Evolutionary conservation across 768 basidiomycete genomes (phyloP).

Genomic region (Sporobolomyces phaffii): DNA sequence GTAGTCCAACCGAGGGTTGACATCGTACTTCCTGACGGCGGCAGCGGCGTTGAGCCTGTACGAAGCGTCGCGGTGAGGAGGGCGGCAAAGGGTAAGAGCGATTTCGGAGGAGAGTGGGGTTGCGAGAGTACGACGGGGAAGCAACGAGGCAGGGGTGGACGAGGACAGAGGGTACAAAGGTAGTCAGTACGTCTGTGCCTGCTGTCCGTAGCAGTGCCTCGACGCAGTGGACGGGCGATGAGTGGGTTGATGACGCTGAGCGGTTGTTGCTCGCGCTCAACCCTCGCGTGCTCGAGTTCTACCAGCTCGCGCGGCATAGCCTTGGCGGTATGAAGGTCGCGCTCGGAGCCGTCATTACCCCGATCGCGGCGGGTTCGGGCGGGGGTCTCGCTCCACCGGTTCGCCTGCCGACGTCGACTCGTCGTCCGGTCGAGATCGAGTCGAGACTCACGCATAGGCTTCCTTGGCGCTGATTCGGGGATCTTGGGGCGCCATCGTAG

Average conservation of each 20-base stretch:
- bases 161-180: not conserved
- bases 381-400: too few species aligned
- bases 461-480: constrained; percentile 31
- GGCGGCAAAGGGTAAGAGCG: not conserved
- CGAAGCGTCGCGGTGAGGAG: not conserved
- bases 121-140: not conserved
- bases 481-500: constrained; percentile 26
- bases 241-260: not conserved
- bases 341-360: too few species aligned
- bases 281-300: not conserved
- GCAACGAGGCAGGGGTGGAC: not conserved
- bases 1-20: constrained; percentile 57
- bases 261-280: not conserved
- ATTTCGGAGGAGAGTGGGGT: not conserved
- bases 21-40: constrained; percentile 32
- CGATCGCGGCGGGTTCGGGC: too few species aligned
- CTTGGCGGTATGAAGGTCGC: too few species aligned
- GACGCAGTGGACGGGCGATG: not conserved
- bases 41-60: constrained; percentile 37
- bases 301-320: too few species aligned
- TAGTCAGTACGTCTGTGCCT: not conserved
- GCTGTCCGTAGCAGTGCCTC: not conserved
- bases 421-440: too few species aligned
- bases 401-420: too few species aligned
- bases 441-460: constrained; percentile 20